Evolutionary conservation across 345 rosid species (phyloP), one percentile per base, ranked within the genome.

Genomic region (Mangifera indica): DNA sequence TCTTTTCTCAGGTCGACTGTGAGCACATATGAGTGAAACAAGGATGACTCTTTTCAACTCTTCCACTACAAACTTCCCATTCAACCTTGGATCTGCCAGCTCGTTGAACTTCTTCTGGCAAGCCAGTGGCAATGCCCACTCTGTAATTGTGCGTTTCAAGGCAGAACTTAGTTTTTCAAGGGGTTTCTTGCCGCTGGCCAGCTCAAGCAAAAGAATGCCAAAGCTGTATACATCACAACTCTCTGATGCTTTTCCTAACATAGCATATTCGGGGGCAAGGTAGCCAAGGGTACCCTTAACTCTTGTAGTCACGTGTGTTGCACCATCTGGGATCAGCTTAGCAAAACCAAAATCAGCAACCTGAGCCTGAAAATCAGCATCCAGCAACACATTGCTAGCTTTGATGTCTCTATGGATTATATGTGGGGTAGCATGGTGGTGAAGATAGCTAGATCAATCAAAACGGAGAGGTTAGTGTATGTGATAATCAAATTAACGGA

Each of bases 281-380:
- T 90, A 90, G 74, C 96, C 93, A 4, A 90, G 82, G 13, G 93
- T 90, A 67, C 96, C 96, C 70, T 88, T 90, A 21, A 88, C 93
- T 80, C 85, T 87, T 54, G 96, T 90, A 53, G 96, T 88, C 61
- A 88, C 93, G 69, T 90, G 93, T 17, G 96, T 87, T 46, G 90
- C 93, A 13, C 93, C 93, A 12, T 90, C 96, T 10, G 93, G 93
- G 64, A 88, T 87, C 18, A 90, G 72, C 82, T 82, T 90, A 6
- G 93, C 96, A 70, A 88, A 90, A 14, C 93, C 96, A 78, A 90
- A 90, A 74, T 90, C 96, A 26, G 93, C 91, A 69, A 90, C 96
- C 77, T 83, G 90, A n/a, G 93, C 87, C 72, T 81, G 81, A 83
- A 90, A 88, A 75, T 88, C 79, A 25, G 89, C 86, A 76, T 88